Conservation (phyloP, 495 filamentous ascomycete genomes). For the Aspergillus indologenus region DNA sequence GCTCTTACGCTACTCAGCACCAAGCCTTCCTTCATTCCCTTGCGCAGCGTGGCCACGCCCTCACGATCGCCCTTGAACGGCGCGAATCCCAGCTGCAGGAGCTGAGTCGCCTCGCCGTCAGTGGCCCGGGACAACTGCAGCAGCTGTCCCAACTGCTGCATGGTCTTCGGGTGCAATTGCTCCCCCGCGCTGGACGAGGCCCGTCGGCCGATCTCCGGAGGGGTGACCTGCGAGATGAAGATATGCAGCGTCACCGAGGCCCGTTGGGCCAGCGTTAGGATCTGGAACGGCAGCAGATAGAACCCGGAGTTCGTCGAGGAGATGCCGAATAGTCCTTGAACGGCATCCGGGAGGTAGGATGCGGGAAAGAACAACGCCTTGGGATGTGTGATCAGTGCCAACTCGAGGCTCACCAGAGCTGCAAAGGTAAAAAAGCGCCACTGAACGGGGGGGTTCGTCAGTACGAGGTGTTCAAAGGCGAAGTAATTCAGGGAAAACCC, state of each 20-base stretch:
- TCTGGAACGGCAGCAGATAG: conserved; percentile 86
- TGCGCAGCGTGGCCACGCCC: conserved; percentile 54
- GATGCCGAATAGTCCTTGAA: conserved; percentile 61
- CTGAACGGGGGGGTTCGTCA: conserved; percentile 28
- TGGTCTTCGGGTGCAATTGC: conserved; percentile 30
- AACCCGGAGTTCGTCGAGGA: conserved; percentile 47
- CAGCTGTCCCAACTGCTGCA: conserved; percentile 43
- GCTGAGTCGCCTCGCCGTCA: conserved; percentile 63
- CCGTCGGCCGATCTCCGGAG: conserved; percentile 34
- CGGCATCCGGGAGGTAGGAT: conserved; percentile 28
- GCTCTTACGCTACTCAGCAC: conserved; percentile 68
- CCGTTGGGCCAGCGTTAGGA: conserved; percentile 72
- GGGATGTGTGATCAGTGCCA: conserved; percentile 64
- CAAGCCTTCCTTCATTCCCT: conserved; percentile 72
- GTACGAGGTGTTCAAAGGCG: neutral
- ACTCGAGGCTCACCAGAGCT: conserved; percentile 68
- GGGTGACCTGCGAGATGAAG: conserved; percentile 76
- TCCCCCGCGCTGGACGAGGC: conserved; percentile 19
- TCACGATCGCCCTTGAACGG: conserved; percentile 76
- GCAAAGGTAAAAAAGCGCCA: conserved; percentile 85
- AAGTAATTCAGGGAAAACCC: conserved; percentile 18
- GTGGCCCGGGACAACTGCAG: conserved; percentile 47
- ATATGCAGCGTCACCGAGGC: conserved; percentile 78
- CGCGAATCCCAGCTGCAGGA: conserved; percentile 73
- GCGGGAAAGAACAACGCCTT: conserved; percentile 42